Evolutionary conservation across 768 basidiomycete species (phyloP), one percentile per base, ranked within the genome.

Genomic region (Lactarius vividus): DNA sequence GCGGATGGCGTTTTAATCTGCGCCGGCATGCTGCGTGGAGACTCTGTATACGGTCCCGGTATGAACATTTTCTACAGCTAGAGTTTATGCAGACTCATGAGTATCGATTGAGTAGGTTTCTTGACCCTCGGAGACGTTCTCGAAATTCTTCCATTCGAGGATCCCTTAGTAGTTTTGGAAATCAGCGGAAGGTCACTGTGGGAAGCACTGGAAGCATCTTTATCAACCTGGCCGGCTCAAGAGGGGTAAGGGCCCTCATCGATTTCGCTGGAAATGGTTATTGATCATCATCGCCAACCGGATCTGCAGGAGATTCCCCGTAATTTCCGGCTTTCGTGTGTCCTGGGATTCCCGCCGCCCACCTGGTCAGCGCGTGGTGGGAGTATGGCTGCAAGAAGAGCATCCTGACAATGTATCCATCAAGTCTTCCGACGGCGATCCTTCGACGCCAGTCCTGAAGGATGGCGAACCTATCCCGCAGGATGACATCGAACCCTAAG

Each of bases 91-190:
- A 20, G 39, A 23, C 61, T 62, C 31, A 64, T 29, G 20, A 7
- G n/a, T 37, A 23, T 49, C 37, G 28, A 6, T 35, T 29, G 29
- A 20, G 4, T 55, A 89, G 91, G 94, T 0, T 74, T 82, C 35
- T 78, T 97, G 59, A 94, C 88, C 4, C 79, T 97, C 1, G 93
- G 94, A 0, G 88, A 97, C 73, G 88, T 96, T 62, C 72, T 95
- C 44, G 94, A 95, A 73, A 94, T 96, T 23, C 76, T 96, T 33
- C 94, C 94, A 0, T 96, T 94, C 66, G 88, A 91, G 62, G 94
- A 96, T 71, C 88, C 93, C 2, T 79, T 89, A 18, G 83, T 97
- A 6, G 92, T 94, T 3, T 71, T 94, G 13, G 88, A 94, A 74
- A 74, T 96, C 18, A 86, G 92, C 69, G 94, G 94, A 2, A 81